Evolutionary conservation across 345 rosid species (phyloP).

Genomic region (Eutrema yunnanense): DNA sequence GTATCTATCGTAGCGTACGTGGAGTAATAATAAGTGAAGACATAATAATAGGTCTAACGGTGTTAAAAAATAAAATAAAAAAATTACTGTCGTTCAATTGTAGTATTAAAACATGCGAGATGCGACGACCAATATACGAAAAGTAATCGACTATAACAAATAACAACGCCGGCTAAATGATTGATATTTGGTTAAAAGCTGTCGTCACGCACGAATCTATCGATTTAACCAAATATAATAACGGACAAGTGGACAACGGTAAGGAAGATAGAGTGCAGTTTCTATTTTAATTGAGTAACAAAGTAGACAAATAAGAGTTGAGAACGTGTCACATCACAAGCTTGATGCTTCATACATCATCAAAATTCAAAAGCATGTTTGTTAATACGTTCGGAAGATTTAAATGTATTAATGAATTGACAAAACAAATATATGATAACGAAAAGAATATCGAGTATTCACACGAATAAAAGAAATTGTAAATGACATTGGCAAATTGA

Average conservation of each 20-base stretch:
- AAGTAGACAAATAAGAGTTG: neutral
- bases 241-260: neutral
- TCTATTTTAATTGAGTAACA: neutral
- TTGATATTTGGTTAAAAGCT: neutral
- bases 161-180: neutral
- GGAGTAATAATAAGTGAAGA: neutral
- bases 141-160: neutral
- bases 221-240: neutral
- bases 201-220: neutral
- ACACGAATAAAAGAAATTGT: neutral
- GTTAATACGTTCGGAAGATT: neutral
- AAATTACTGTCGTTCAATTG: too few species aligned
- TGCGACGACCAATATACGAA: neutral
- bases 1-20: neutral
- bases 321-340: constrained; percentile 16
- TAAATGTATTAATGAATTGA: neutral
- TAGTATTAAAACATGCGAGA: neutral
- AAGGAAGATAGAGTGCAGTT: neutral
- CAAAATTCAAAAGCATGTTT: neutral
- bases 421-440: neutral
- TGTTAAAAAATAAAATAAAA: too few species aligned
- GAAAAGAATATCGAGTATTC: neutral
- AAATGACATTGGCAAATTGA: neutral
- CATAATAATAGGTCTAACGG: neutral
- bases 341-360: neutral